phyloP scores from a whole-genome alignment of 352 stramenopile species.

The Aphanomyces stellatus region DNA sequence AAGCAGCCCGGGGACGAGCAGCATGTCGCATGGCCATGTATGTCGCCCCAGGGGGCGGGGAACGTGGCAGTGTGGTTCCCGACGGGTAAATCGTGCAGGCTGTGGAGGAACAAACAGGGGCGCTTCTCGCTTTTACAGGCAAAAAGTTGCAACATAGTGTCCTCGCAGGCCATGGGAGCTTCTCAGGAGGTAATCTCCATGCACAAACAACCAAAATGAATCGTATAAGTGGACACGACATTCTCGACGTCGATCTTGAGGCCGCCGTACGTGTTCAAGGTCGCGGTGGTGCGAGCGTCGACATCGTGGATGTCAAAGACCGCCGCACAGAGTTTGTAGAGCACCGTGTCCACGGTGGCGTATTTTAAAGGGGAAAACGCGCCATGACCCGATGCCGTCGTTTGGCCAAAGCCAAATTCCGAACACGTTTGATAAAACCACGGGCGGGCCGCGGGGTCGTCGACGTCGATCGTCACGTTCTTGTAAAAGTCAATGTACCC shows the following conservation, averaged over 20 bases:
- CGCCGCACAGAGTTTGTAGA: neutral
- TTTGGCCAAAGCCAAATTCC: constrained; percentile 8
- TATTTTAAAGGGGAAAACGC: neutral
- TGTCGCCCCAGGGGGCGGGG: constrained; percentile 38
- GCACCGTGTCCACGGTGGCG: neutral
- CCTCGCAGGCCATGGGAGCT: too few relatives aligned
- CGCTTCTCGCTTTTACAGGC: constrained; percentile 1
- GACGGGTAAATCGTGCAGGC: constrained; percentile 31
- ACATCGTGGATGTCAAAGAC: neutral
- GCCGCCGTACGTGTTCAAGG: neutral
- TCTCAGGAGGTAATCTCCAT: too few relatives aligned
- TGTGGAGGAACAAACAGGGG: constrained; percentile 47
- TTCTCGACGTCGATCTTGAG: neutral
- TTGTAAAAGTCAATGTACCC: neutral
- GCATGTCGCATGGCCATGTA: constrained; percentile 41
- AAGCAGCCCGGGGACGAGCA: constrained; percentile 48
- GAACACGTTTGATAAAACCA: neutral
- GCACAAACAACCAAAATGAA: too few relatives aligned
- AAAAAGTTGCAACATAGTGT: too few relatives aligned
- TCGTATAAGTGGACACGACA: too few relatives aligned
- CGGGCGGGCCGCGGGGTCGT: constrained; percentile 32
- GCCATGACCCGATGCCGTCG: neutral
- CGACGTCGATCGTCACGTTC: neutral
- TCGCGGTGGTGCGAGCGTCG: neutral
- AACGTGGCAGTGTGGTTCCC: constrained; percentile 30